phyloP scores from a whole-genome alignment of 1,139 yeast genomes.

The Meyerozyma guilliermondii region DNA sequence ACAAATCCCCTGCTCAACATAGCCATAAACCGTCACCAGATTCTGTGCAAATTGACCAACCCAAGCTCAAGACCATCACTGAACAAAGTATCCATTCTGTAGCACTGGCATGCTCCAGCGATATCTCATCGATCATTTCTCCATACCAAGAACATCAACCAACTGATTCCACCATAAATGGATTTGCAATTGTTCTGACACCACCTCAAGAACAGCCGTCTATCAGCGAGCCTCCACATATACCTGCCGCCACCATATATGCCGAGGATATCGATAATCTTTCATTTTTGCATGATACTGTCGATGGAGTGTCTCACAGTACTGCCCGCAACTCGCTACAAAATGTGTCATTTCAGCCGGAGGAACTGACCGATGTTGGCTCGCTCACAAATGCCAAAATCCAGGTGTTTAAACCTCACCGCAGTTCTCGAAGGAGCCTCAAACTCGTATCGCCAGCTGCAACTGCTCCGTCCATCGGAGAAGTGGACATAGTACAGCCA shows the following conservation, averaged over 20 bases:
- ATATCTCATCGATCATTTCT: neutral
- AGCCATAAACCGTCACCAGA: no score
- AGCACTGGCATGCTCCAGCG: neutral
- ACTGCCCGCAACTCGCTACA: constrained; percentile 1
- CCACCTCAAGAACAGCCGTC: neutral
- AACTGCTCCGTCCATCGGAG: neutral
- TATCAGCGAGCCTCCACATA: neutral
- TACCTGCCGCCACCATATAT: neutral
- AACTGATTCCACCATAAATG: neutral
- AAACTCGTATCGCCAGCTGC: neutral
- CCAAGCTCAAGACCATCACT: neutral
- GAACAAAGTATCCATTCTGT: neutral
- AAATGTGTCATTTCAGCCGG: neutral
- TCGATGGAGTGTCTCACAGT: neutral
- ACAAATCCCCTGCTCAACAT: neutral
- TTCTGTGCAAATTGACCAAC: neutral
- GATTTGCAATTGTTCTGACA: neutral
- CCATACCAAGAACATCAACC: neutral
- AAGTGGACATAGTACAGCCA: neutral
- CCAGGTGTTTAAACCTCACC: constrained; percentile 15
- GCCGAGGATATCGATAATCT: constrained; percentile 1
- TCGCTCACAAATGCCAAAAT: constrained; percentile 20
- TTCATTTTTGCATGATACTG: neutral
- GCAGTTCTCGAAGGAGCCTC: constrained; percentile 5
- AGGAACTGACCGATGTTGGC: constrained; percentile 9